Evolutionary conservation across 2,329 filamentous ascomycete genomes (phyloP).

Genomic region (Lasiodiplodia hormozganensis): DNA sequence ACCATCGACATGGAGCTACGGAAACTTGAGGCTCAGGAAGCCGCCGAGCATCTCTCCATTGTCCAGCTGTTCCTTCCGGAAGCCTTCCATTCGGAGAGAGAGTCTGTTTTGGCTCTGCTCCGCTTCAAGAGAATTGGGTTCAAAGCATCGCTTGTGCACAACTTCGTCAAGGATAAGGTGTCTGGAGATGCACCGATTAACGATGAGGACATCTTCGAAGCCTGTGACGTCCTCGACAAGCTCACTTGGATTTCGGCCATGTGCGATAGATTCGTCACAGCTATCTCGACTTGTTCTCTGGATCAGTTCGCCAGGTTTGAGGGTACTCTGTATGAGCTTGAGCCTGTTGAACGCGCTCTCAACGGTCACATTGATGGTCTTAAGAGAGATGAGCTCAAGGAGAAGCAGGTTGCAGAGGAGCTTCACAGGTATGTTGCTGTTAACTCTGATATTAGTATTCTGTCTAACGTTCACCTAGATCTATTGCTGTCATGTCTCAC

Average conservation of each 20-base stretch:
- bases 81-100: conserved; percentile 52
- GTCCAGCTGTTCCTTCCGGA: conserved; percentile 73
- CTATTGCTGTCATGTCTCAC: conserved; percentile 86
- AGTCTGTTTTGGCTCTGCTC: conserved; percentile 87
- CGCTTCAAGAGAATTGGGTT: conserved; percentile 87
- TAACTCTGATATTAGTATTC: conserved; percentile 29
- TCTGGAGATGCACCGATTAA: conserved; percentile 70
- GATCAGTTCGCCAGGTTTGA: conserved; percentile 81
- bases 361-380: conserved; percentile 88
- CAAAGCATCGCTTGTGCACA: conserved; percentile 81
- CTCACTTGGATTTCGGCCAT: conserved; percentile 83
- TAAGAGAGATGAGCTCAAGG: conserved; percentile 83
- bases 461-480: conserved; percentile 45
- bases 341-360: conserved; percentile 87
- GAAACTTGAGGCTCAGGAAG: conserved; percentile 86
- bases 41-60: conserved; percentile 85
- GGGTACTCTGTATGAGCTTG: conserved; percentile 82
- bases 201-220: conserved; percentile 79
- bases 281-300: conserved; percentile 78
- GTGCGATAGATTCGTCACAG: conserved; percentile 82
- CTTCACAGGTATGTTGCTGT: conserved; percentile 62
- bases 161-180: conserved; percentile 78
- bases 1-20: conserved; percentile 90
- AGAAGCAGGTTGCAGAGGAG: conserved; percentile 80
- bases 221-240: conserved; percentile 83